Percentiles rank a stretch among this genome's conserved stretches.
Conservation (phyloP, 1,139 yeast species). For the Yamadazyma epiphylla region DNA sequence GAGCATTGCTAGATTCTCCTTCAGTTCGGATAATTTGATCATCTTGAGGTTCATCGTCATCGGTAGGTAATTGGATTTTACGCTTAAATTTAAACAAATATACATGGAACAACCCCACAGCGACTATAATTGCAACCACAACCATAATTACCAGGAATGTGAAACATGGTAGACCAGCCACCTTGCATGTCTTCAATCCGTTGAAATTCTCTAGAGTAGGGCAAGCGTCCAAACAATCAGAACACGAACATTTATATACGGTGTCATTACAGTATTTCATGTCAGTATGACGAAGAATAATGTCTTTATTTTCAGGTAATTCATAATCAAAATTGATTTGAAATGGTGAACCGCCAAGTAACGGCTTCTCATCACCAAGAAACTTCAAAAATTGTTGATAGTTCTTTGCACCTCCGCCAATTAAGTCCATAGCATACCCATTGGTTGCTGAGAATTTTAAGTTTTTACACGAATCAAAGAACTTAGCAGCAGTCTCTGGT, state of each 20-base stretch:
- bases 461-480: constrained; percentile 82
- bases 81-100: constrained; percentile 20
- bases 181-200: constrained; percentile 40
- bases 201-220: constrained; percentile 56
- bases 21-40: too few species aligned
- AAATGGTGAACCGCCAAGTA: constrained; percentile 92
- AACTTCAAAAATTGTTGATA: constrained; percentile 74
- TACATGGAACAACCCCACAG: constrained; percentile 38
- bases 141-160: constrained; percentile 57
- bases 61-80: constrained; percentile 2
- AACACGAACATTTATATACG: constrained; percentile 79
- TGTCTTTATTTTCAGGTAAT: constrained; percentile 14
- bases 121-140: constrained; percentile 38
- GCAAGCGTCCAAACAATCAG: constrained; percentile 82
- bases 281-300: constrained; percentile 24
- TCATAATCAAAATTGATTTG: constrained; percentile 76
- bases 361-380: constrained; percentile 89
- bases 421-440: constrained; percentile 93
- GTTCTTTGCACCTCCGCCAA: constrained; percentile 92
- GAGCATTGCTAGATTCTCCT: background rate
- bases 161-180: constrained; percentile 69
- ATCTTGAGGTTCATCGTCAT: too few species aligned
- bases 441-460: constrained; percentile 93
- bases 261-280: constrained; percentile 58
- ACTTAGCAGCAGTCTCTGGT: constrained; percentile 53